These are phyloP conservation scores for Penicillium psychrosexuale DNA, from an alignment of 2,329 filamentous ascomycete species.

Conservation along the genomic window DNA sequence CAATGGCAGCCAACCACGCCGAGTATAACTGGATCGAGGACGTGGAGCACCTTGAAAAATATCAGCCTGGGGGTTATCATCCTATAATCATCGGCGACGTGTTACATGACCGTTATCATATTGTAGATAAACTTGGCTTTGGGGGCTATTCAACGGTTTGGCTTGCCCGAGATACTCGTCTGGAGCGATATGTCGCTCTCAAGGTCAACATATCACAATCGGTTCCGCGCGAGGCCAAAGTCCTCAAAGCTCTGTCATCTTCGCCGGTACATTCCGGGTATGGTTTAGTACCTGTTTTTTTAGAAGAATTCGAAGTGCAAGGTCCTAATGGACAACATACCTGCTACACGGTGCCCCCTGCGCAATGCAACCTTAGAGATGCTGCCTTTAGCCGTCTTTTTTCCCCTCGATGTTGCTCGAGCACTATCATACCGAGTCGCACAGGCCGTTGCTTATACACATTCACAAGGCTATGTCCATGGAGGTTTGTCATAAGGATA, in stretches of 20 bases:
- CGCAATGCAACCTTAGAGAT: constrained; percentile 29
- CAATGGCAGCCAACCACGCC: constrained; percentile 2
- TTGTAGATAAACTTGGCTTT: constrained; percentile 45
- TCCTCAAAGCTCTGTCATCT: neutral
- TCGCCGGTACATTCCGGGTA: constrained; percentile 2
- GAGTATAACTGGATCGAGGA: constrained; percentile 32
- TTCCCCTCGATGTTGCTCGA: constrained; percentile 27
- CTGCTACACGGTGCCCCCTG: constrained; percentile 27
- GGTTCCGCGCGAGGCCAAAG: constrained; percentile 13
- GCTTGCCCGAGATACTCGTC: constrained; percentile 36
- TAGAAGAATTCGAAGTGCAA: constrained; percentile 29
- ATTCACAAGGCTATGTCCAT: constrained; percentile 28
- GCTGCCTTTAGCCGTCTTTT: constrained; percentile 26
- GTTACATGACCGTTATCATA: constrained; percentile 34
- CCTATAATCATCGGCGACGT: constrained; percentile 34
- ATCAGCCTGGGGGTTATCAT: constrained; percentile 35
- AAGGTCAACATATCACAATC: constrained; percentile 28
- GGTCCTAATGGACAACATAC: constrained; percentile 30
- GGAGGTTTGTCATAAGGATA: constrained; percentile 12
- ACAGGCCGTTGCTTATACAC: constrained; percentile 17
- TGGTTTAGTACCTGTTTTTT: constrained; percentile 3
- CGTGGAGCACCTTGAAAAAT: constrained; percentile 31
- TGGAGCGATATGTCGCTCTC: constrained; percentile 28
- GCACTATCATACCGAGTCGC: constrained; percentile 22
- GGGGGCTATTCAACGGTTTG: constrained; percentile 45